Conservation (phyloP, 129 eudicot species). For the Centrapalus pauciflorus region DNA sequence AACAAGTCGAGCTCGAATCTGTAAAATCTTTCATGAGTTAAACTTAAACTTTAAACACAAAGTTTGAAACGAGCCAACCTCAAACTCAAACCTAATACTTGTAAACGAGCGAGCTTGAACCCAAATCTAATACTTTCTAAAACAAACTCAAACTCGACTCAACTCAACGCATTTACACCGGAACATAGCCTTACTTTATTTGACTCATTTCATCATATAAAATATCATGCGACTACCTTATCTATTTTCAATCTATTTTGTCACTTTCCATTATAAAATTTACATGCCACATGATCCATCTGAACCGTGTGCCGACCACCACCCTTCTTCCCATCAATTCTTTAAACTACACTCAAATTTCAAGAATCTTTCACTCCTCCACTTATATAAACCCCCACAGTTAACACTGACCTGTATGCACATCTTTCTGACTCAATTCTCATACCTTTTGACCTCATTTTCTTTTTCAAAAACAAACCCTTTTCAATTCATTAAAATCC, state of each 20-base stretch:
- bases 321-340: slow-evolving; percentile 18
- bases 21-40: no score
- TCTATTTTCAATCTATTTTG: slow-evolving; percentile 28
- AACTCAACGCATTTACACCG: no score
- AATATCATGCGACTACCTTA: no score
- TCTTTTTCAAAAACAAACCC: slow-evolving; percentile 7
- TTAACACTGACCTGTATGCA: slow-evolving; percentile 24
- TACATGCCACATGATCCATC: slow-evolving; percentile 30
- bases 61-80: no score
- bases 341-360: background rate
- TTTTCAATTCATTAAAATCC: slow-evolving; percentile 2
- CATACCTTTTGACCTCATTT: slow-evolving; percentile 28
- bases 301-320: slow-evolving; percentile 33
- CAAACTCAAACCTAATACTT: no score
- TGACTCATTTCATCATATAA: no score
- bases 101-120: no score
- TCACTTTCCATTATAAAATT: background rate
- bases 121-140: no score
- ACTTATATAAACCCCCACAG: slow-evolving; percentile 17
- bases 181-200: no score
- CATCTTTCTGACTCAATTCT: slow-evolving; percentile 32
- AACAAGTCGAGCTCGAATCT: no score
- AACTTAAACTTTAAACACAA: no score
- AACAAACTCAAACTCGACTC: no score
- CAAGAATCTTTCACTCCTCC: slow-evolving; percentile 18